phyloP scores from a whole-genome alignment of 2,329 filamentous ascomycete species.

The Ophiostoma novo-ulmi region DNA sequence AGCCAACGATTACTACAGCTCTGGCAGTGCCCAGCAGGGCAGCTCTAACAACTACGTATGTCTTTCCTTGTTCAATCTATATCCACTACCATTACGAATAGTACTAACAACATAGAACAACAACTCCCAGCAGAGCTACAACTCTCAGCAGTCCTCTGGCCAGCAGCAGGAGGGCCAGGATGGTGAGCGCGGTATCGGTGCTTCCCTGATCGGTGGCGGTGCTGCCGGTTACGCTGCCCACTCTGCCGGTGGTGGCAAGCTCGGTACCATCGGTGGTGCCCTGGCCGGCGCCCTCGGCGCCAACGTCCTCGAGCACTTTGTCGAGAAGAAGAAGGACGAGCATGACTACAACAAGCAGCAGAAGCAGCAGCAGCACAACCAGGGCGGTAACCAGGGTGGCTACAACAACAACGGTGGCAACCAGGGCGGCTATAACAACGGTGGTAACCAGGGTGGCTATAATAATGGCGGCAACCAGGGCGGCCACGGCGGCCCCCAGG shows the following conservation, averaged over 20 bases:
- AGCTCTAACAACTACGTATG: constrained; percentile 11
- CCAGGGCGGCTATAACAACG: neutral
- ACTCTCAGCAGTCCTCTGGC: neutral
- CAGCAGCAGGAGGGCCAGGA: constrained; percentile 13
- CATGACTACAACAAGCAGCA: constrained; percentile 17
- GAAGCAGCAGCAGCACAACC: constrained; percentile 3
- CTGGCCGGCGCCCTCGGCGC: constrained; percentile 52
- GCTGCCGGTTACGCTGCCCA: constrained; percentile 52
- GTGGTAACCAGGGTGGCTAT: constrained; percentile 6
- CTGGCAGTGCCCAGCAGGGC: constrained; percentile 11
- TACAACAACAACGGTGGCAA: constrained; percentile 4
- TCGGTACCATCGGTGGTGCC: constrained; percentile 48
- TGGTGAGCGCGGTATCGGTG: constrained; percentile 51
- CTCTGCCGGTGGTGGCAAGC: constrained; percentile 47
- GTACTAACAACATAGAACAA: constrained; percentile 1
- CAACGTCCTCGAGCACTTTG: constrained; percentile 44
- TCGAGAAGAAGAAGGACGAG: constrained; percentile 27
- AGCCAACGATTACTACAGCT: constrained; percentile 9
- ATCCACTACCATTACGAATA: too few relatives aligned
- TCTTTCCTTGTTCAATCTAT: neutral
- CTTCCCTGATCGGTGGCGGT: constrained; percentile 49
- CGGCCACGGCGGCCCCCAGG: neutral
- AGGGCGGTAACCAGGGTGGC: neutral
- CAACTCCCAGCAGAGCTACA: constrained; percentile 1
- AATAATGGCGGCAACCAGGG: constrained; percentile 2